phyloP scores from a whole-genome alignment of 2,329 filamentous ascomycete genomes.

The Verruconis gallopava region DNA sequence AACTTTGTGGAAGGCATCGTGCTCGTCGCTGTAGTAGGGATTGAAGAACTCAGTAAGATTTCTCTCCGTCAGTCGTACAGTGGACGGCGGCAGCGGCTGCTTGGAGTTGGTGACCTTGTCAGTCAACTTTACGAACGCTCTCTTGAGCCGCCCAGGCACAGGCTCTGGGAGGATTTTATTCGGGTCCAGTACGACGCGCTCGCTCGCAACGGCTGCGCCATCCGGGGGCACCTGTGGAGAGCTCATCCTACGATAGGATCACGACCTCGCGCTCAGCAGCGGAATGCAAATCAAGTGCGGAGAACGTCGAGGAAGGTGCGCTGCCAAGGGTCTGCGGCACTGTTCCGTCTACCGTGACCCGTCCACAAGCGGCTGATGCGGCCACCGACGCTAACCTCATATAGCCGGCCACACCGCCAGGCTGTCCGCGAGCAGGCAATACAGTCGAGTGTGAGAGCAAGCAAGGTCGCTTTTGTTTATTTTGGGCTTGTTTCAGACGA shows the following conservation, averaged over 20 bases:
- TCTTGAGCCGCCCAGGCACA: background rate
- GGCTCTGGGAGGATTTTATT: constrained; percentile 5
- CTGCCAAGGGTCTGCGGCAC: background rate
- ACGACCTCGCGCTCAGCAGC: background rate
- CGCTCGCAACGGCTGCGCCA: too few species aligned
- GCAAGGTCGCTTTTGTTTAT: too few species aligned
- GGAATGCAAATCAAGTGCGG: background rate
- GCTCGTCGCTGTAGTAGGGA: constrained; percentile 18
- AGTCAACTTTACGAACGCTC: constrained; percentile 1
- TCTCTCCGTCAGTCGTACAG: constrained; percentile 16
- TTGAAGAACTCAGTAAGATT: constrained; percentile 20
- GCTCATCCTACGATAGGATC: too few species aligned
- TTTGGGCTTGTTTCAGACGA: too few species aligned
- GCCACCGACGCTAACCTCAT: too few species aligned
- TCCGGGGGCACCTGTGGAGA: too few species aligned
- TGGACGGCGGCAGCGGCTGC: background rate
- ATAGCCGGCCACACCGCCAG: too few species aligned
- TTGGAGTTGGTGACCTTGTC: background rate
- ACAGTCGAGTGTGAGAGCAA: too few species aligned
- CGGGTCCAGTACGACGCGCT: constrained; percentile 4
- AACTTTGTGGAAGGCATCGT: constrained; percentile 54
- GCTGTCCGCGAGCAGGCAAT: too few species aligned
- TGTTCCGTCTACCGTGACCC: background rate
- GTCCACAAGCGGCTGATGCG: too few species aligned
- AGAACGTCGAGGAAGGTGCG: too few species aligned